A percentile compares a stretch with the other conserved stretches of the same genome.
Conservation (phyloP, 1,284 basidiomycete genomes). For the Puccinia horiana region DNA sequence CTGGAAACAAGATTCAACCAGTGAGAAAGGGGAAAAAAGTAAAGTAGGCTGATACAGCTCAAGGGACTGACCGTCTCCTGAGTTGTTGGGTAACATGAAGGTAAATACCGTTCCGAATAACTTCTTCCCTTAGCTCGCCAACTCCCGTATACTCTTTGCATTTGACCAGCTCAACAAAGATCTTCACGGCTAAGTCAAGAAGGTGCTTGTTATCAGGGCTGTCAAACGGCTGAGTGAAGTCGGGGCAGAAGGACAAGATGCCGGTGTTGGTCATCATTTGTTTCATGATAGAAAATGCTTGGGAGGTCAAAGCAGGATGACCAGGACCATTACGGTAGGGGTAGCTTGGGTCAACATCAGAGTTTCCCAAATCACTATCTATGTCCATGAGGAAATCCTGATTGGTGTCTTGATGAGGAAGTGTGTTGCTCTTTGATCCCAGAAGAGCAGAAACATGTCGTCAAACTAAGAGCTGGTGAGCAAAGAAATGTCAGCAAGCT, state of each 20-base stretch:
- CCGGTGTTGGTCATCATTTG: slow-evolving; percentile 7
- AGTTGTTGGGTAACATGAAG: slow-evolving; percentile 22
- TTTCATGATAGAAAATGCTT: slow-evolving; percentile 27
- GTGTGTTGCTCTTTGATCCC: neutral
- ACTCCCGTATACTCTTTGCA: slow-evolving; percentile 17
- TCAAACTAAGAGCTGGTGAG: too few species aligned
- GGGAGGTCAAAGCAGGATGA: neutral
- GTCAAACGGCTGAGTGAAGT: slow-evolving; percentile 3
- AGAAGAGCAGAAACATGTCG: slow-evolving; percentile 3
- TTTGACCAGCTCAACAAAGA: slow-evolving; percentile 12
- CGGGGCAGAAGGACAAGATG: slow-evolving; percentile 8
- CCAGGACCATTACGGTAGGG: slow-evolving; percentile 37
- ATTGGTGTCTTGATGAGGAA: slow-evolving; percentile 15
- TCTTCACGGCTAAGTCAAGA: slow-evolving; percentile 15
- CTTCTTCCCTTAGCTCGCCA: neutral
- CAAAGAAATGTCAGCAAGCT: neutral
- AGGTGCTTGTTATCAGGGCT: slow-evolving; percentile 8
- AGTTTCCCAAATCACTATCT: neutral
- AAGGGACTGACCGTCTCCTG: neutral
- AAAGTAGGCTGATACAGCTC: too few species aligned
- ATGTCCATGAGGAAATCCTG: neutral
- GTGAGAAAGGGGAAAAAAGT: neutral
- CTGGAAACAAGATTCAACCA: neutral
- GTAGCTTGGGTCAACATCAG: slow-evolving; percentile 4
- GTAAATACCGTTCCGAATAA: neutral